Evolutionary conservation across 129 eudicot species (phyloP).

Genomic region (Ambrosia trifida): DNA sequence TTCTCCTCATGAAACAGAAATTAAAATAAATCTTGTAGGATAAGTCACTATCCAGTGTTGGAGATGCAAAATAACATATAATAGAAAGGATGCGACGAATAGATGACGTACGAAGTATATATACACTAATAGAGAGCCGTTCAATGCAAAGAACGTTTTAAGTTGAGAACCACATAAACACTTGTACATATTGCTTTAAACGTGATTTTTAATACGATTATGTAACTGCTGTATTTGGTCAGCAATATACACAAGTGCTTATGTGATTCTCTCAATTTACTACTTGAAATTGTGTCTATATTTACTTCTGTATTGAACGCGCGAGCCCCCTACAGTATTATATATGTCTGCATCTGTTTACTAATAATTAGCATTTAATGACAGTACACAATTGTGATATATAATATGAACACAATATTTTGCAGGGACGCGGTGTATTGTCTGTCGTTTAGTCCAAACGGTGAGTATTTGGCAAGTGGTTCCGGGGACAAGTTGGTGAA

Average conservation of each 20-base stretch:
- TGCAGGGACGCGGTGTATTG: slow-evolving; percentile 53
- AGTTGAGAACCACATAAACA: background rate
- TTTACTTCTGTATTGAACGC: background rate
- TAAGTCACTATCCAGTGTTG: background rate
- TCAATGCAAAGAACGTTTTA: background rate
- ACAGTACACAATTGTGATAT: background rate
- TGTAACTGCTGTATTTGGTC: background rate
- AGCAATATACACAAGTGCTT: background rate
- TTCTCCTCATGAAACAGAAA: background rate
- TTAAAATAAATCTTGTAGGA: background rate
- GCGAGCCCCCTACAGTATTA: background rate
- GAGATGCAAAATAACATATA: slow-evolving; percentile 17
- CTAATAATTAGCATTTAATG: background rate
- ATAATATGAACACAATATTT: background rate
- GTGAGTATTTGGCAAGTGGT: slow-evolving; percentile 64
- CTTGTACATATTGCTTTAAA: background rate
- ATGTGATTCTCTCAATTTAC: background rate
- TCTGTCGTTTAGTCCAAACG: slow-evolving; percentile 61
- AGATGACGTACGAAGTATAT: slow-evolving; percentile 4
- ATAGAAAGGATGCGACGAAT: background rate
- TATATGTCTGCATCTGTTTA: background rate
- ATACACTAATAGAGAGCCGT: background rate
- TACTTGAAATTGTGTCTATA: background rate
- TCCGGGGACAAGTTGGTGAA: slow-evolving; percentile 42
- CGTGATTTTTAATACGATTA: background rate